Conservation (phyloP, 2,329 filamentous ascomycete species). For the Xylariaceae sp. region DNA sequence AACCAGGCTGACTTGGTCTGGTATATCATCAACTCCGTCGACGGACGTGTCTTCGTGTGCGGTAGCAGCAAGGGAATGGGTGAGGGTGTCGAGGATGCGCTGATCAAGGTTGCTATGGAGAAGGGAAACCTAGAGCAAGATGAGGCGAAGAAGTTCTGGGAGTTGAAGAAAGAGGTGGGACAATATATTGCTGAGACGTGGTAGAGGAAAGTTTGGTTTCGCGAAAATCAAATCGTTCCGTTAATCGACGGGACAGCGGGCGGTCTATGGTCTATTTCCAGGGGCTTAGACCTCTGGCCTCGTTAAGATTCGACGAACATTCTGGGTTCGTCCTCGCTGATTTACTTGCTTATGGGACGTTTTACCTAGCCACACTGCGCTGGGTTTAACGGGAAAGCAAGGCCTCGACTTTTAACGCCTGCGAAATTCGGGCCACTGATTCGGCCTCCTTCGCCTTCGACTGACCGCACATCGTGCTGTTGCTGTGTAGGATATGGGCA, state of each 20-base stretch:
- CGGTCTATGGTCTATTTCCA: background rate
- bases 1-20: conserved; percentile 94
- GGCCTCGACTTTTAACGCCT: no score
- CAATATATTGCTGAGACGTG: conserved; percentile 90
- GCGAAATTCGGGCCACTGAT: no score
- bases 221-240: background rate
- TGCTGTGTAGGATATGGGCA: no score
- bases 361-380: no score
- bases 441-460: no score
- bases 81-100: conserved; percentile 82
- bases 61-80: conserved; percentile 96
- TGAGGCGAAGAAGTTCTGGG: conserved; percentile 84
- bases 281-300: background rate
- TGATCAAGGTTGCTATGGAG: conserved; percentile 85
- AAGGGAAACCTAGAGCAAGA: conserved; percentile 82
- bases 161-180: conserved; percentile 81
- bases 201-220: conserved; percentile 32
- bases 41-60: conserved; percentile 93
- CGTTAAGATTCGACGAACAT: no score
- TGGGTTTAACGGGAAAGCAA: no score
- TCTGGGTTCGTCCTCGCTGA: no score
- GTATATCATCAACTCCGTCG: conserved; percentile 95
- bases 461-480: no score
- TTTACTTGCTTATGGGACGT: no score
- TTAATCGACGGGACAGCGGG: background rate